Evolutionary conservation across 2,329 filamentous ascomycete species (phyloP), one percentile per base, ranked within the genome.

Genomic region (Plenodomus lindquistii): DNA sequence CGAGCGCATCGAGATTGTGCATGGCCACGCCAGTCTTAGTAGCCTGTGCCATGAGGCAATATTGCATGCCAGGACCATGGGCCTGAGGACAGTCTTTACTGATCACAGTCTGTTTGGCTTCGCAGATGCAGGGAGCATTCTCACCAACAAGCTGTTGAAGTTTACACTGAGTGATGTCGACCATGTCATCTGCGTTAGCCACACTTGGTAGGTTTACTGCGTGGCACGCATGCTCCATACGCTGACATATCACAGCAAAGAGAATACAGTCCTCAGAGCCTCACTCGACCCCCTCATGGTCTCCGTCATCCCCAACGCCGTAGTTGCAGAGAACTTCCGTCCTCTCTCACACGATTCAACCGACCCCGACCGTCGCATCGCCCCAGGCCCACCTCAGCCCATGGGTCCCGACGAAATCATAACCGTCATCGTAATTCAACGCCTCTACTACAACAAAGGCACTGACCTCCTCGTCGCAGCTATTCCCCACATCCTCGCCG

Each of bases 21-120:
- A 99, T 70, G 94, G 93, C n/a, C 94, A 99, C 77, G 93, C 84
- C 24, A 96, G 91, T 69, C 79, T 99, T 53, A 97, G 91, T 73
- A 96, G 86, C 69, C 80, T 99, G 42, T 97, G 93, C 68, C 89
- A 96, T 67, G 94, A 99, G 74, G 94, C 89, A 9, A 95, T 99
- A 48, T 76, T 99, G 9, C 94, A 99, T 75, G 94, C 89, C 10
- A 81, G 94, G 46, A 97, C 94, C 3, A 99, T 99, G 95, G 92
- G 94, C 1, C 71, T 99, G 60, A 85, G 92, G 42, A 97, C 95
- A 0, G 93, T 97, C 37, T 97, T 97, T 67, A 99, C 94, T 0
- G 94, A 99, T 66, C 94, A 99, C 73, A 97, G 92, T 35, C 80
- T 99, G 3, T 97, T 97, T 76, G 94, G 94, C 1, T 99, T 99